A percentile compares a stretch with the other conserved stretches of the same genome.
Evolutionary conservation across 2,329 filamentous ascomycete genomes (phyloP).

Genomic region (Aureobasidium sp.): DNA sequence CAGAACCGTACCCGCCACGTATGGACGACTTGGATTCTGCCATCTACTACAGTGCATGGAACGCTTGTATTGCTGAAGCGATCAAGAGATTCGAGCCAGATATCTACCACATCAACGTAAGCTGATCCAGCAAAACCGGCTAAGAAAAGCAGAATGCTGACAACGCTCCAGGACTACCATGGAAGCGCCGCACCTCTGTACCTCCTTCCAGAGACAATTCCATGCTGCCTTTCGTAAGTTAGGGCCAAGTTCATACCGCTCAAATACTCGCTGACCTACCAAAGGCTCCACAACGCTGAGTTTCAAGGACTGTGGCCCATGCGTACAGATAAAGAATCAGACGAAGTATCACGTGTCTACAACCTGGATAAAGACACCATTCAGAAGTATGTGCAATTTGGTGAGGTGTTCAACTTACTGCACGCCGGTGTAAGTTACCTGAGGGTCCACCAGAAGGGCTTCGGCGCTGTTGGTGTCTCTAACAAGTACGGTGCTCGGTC

Average conservation of each 20-base stretch:
- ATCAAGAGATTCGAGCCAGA: conserved; percentile 57
- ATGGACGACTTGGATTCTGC: conserved; percentile 65
- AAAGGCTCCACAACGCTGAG: conserved; percentile 56
- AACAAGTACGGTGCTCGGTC: conserved; percentile 64
- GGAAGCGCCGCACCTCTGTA: conserved; percentile 58
- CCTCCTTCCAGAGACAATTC: conserved; percentile 55
- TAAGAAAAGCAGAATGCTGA: neutral
- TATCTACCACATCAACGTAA: conserved; percentile 57
- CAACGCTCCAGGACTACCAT: conserved; percentile 44
- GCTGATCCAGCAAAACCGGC: too few relatives aligned
- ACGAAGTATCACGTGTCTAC: conserved; percentile 59
- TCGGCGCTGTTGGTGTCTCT: conserved; percentile 60
- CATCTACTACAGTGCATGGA: conserved; percentile 64
- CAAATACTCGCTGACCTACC: neutral
- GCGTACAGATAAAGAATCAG: conserved; percentile 53
- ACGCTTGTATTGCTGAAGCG: conserved; percentile 59
- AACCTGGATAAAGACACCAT: conserved; percentile 54
- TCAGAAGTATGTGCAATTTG: conserved; percentile 58
- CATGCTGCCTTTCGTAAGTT: conserved; percentile 48
- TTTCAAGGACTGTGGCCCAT: conserved; percentile 65
- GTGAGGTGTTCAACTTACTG: conserved; percentile 61
- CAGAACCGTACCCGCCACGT: conserved; percentile 58
- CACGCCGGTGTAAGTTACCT: conserved; percentile 60
- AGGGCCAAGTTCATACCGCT: neutral
- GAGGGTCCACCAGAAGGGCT: conserved; percentile 59